Base-by-base conservation (phyloP, 2,329 filamentous ascomycete genomes). In the Lachnellula arida region DNA sequence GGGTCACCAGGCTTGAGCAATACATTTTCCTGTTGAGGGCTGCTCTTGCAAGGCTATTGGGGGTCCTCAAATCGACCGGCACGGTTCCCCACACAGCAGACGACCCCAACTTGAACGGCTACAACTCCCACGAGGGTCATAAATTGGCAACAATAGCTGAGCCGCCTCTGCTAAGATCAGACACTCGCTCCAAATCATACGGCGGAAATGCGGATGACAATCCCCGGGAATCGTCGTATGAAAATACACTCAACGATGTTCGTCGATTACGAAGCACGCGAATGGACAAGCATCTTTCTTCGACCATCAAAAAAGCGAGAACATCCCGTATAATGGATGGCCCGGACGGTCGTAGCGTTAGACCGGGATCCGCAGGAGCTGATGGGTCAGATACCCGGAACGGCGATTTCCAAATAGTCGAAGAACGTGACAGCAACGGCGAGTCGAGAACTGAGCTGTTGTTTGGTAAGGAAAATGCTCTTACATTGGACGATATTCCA, bases 211-310 rank as follows among this genome's bases (percentile, higher is more conserved):
- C 78, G 56, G 76, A 74, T 54, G 84, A 86, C 50, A 76, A 76
- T 34, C 80, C 84, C 57, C 80, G 81, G 58, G 81, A 85, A 62
- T 90, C 88, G 51, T 91, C 89, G 28, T 94, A 97, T 70, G 93
- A 97, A 75, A 95, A 92, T 74, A 96, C 93, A 47, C 86, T 99
- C 64, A 95, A 94, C 63, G 94, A 99, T 73, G 94, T 99, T 69
- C 87, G 91, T 66, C 84, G 94, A 60, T 75, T 99, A 57, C 86
- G 93, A 62, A 97, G 94, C 59, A 97, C 93, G 22, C 86, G 94
- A 32, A 87, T 97, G 69, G 93, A 99, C 68, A 93, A 95, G 68
- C 91, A 96, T 67, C 76, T 99, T 44, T 97, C 93, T 37, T 95
- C 91, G 22, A 97, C 91, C 50, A 91, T 93, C 71, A 89, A 89